Evolutionary conservation across 73 alveolate genomes (phyloP), one percentile per base, ranked within the genome.

Genomic region (Urostyla sp.): DNA sequence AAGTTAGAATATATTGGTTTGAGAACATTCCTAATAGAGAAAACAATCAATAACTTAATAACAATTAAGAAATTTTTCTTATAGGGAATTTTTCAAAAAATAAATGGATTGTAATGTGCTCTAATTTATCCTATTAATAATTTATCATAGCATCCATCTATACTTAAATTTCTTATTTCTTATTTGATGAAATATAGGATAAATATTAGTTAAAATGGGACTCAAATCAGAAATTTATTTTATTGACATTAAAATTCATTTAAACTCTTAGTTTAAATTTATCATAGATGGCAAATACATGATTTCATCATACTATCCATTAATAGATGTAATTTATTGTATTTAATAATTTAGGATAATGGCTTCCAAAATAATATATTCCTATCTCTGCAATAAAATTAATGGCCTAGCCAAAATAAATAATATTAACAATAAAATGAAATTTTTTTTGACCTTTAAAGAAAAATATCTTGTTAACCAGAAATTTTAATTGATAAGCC

Each of bases 301-400:
- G 57, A 8, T 45, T 18, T 66, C 80, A 8, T 13, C 11, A 5
- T 66, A 66, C 46, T 66, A 66, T 40, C 80, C 80, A 20, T 40
- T 13, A 24, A 44, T 40, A 18, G 7, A 40, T 20, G 80, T 66
- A 66, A 60, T 32, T 21, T 1, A 15, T 3, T 23, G 5, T 13
- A 16, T 10, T 16, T 66, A 21, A 66, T 21, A 21, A 20, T 66
- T 34, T 60, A 66, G 80, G 80, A 66, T 43, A 63, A 63, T 18
- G 28, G 27, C n/a, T 66, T 11, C 48, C 50, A 43, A 27, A 66
- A 66, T 45, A 66, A 66, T 27, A 44, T 54, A 4, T 66, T 43
- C 66, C 44, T 66, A 20, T 3, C 23, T 3, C 38, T 59, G 24
- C 76, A 52, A 35, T 59, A 59, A 30, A 59, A 49, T 43, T 13